Percentiles rank a stretch among this genome's conserved stretches.
Conservation (phyloP, 169 alveolate genomes). For the Plasmodium gallinaceum region DNA sequence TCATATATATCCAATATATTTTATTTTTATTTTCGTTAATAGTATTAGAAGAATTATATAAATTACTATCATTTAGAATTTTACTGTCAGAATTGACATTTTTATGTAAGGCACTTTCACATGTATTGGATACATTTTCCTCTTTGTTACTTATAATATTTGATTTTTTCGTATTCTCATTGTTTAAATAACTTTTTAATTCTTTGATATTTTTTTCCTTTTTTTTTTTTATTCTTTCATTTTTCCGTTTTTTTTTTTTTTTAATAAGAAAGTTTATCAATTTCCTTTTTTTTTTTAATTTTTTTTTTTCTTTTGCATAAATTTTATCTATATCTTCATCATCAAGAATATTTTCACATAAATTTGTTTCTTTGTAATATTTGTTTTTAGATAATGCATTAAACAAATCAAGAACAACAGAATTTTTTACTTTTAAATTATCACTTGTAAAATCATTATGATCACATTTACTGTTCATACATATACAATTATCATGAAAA, state of each 20-base stretch:
- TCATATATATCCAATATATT: conserved; percentile 35
- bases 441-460: conserved; percentile 49
- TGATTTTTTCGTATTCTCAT: neutral
- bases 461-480: conserved; percentile 51
- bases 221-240: neutral
- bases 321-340: conserved; percentile 7
- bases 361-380: conserved; percentile 49
- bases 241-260: conserved; percentile 6
- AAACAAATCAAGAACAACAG: conserved; percentile 32
- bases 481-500: conserved; percentile 26
- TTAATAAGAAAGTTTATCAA: conserved; percentile 8
- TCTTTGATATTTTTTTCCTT: neutral
- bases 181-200: neutral
- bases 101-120: too few relatives aligned
- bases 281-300: conserved; percentile 9
- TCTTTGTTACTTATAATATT: too few relatives aligned
- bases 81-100: neutral
- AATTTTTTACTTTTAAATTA: conserved; percentile 38
- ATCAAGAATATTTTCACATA: conserved; percentile 25
- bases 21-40: conserved; percentile 30
- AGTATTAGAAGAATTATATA: neutral
- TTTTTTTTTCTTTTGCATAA: conserved; percentile 37
- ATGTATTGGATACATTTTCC: too few relatives aligned
- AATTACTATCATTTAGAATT: neutral
- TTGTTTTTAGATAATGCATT: conserved; percentile 35